Base-by-base conservation (phyloP, 306 rosid species). In the Pyrus bretschneideri region DNA sequence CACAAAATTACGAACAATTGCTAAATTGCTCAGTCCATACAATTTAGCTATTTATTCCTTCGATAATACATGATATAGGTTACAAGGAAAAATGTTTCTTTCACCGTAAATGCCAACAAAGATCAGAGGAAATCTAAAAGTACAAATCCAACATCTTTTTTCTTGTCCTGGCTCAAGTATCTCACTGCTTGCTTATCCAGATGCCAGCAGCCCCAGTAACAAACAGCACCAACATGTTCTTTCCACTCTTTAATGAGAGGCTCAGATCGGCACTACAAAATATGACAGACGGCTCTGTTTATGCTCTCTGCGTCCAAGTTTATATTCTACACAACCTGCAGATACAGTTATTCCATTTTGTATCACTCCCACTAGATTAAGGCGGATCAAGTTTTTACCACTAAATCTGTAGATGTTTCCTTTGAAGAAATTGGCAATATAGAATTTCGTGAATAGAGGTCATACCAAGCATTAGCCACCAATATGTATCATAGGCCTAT, bases 401-500 rank as follows among this genome's bases (percentile, higher is more conserved):
- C 45, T 19, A 17, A 68, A 69, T 51, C 45, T 51, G 51, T 33
- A 30, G 7, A 70, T 11, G 31, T 23, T 30, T 12, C 31, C 38
- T 30, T 21, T 19, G 3, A 52, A 71, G 30, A 52, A 46, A 33
- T 52, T 54, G 61, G 44, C 18, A 4, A 70, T 19, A 10, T 29
- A 27, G 11, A 70, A 17, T 3, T 52, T 40, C 46, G 33, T 52
- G 11, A 22, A 27, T 12, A 21, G 35, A 33, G 33, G n/a, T 11
- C 6, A 74, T 46, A 83, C 62, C 82, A 76, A 69, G 81, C 84
- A 88, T 88, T 82, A 93, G 86, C 98, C 98, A 42, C 98, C 98
- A 45, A 95, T 90, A 84, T 90, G 98, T 73, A 95, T 90, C 98
- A 95, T 92, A 14, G 98, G 97, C 90, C 97, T 88, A 73, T 95